Conservation (phyloP, 306 rosid genomes). For the Biancaea sappan region DNA sequence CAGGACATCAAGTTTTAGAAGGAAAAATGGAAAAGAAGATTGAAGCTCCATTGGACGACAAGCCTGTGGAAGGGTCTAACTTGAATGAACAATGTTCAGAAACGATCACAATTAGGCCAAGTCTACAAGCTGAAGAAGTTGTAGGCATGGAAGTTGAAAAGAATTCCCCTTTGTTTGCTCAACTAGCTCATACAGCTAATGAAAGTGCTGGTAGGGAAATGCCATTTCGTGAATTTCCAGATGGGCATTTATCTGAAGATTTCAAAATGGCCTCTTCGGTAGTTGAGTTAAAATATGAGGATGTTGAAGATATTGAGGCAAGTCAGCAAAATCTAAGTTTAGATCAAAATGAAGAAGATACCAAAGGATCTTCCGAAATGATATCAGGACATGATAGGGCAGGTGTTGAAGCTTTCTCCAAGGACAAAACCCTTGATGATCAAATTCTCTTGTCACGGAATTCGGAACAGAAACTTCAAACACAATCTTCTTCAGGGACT, state of each 20-base stretch:
- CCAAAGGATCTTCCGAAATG: not conserved
- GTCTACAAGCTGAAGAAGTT: not conserved
- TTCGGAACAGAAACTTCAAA: no score
- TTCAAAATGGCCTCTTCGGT: not conserved
- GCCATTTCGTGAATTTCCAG: not conserved
- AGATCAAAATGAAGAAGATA: not conserved
- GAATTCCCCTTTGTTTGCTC: not conserved
- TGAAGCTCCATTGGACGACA: not conserved
- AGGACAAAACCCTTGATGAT: no score
- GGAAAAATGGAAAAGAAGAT: not conserved
- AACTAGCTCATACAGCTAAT: not conserved
- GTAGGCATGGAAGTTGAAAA: not conserved
- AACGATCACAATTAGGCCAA: not conserved
- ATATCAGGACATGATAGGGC: no score
- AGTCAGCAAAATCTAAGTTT: not conserved
- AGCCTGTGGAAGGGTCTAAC: not conserved
- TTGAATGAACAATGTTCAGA: not conserved
- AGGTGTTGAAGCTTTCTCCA: no score
- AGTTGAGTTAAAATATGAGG: not conserved
- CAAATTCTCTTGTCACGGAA: no score
- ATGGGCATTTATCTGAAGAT: no score
- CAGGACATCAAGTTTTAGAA: no score
- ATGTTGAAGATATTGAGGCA: not conserved
- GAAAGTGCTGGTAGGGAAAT: not conserved
- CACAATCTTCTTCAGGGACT: not conserved